Percentiles rank a stretch among this genome's conserved stretches.
Evolutionary conservation across 1,139 yeast genomes (phyloP).

Genomic region (Waltiozyma sp.): DNA sequence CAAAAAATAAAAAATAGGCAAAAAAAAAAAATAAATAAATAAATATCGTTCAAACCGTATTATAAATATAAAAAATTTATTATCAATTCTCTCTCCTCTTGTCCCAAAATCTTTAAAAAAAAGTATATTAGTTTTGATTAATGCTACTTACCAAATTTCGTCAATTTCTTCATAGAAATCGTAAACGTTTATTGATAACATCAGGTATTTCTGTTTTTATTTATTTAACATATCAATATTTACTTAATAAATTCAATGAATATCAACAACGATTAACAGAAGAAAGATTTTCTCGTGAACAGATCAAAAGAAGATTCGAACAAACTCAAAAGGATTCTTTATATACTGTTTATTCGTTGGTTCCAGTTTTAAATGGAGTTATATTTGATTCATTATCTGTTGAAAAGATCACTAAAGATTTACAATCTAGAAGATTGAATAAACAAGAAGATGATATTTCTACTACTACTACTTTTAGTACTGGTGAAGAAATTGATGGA

Average conservation of each 20-base stretch:
- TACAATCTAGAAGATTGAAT: slow-evolving; percentile 48
- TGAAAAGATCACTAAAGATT: slow-evolving; percentile 57
- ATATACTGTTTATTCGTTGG: slow-evolving; percentile 70
- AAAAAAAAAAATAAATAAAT: no score
- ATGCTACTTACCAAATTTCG: slow-evolving; percentile 36
- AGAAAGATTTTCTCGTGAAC: slow-evolving; percentile 73
- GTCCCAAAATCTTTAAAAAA: no score
- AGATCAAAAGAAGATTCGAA: slow-evolving; percentile 45
- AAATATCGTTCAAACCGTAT: no score
- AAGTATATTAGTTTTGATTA: no score
- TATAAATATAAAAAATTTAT: no score
- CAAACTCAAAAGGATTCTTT: slow-evolving; percentile 91
- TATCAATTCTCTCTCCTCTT: no score
- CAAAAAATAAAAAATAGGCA: no score
- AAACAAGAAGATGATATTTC: slow-evolving; percentile 13
- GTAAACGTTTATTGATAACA: slow-evolving; percentile 45
- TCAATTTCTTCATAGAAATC: slow-evolving; percentile 50
- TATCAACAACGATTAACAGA: slow-evolving; percentile 60
- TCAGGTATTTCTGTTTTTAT: slow-evolving; percentile 50
- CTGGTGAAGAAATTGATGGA: no score
- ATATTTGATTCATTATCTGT: slow-evolving; percentile 56
- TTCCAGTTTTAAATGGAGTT: slow-evolving; percentile 67
- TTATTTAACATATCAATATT: slow-evolving; percentile 47
- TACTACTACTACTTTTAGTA: slow-evolving; percentile 8
- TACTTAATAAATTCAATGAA: slow-evolving; percentile 49